Evolutionary conservation across 1,284 basidiomycete species (phyloP).

Genomic region (Fomitiporia mediterranea): DNA sequence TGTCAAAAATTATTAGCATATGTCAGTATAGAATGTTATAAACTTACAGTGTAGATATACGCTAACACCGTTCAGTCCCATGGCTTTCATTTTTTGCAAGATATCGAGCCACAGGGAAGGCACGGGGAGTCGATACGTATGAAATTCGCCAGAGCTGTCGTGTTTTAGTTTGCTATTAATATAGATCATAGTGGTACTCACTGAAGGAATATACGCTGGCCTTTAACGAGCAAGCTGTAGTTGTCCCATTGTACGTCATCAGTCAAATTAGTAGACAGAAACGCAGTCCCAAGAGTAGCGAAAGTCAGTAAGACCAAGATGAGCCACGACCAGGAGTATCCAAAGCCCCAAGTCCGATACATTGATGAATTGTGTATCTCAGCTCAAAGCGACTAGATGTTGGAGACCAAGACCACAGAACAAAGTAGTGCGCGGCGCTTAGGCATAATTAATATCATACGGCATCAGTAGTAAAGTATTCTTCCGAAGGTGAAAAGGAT

Average conservation of each 20-base stretch:
- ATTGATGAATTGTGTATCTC: too few species aligned
- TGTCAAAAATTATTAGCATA: constrained; percentile 9
- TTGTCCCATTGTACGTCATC: constrained; percentile 16
- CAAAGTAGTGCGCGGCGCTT: too few species aligned
- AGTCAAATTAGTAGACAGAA: neutral
- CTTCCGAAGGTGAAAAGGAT: too few species aligned
- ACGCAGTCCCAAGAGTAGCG: neutral
- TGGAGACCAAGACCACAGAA: too few species aligned
- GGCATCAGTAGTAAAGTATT: too few species aligned
- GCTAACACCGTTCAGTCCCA: constrained; percentile 71
- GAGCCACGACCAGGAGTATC: too few species aligned
- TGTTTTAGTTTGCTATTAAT: too few species aligned
- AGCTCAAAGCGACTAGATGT: too few species aligned
- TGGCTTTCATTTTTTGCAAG: constrained; percentile 75
- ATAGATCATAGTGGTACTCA: neutral
- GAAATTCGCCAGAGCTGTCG: constrained; percentile 62
- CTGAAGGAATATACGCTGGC: constrained; percentile 18
- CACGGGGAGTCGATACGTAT: constrained; percentile 77
- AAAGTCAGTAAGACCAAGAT: neutral
- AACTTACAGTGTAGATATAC: constrained; percentile 57
- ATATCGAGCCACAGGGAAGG: constrained; percentile 79
- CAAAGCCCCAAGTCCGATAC: too few species aligned
- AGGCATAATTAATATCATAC: too few species aligned
- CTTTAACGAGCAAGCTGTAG: constrained; percentile 16
- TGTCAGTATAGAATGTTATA: neutral